Percentiles rank a stretch among this genome's conserved stretches.
phyloP scores from a whole-genome alignment of 1,284 basidiomycete species.

The Blastosporella zonata region DNA sequence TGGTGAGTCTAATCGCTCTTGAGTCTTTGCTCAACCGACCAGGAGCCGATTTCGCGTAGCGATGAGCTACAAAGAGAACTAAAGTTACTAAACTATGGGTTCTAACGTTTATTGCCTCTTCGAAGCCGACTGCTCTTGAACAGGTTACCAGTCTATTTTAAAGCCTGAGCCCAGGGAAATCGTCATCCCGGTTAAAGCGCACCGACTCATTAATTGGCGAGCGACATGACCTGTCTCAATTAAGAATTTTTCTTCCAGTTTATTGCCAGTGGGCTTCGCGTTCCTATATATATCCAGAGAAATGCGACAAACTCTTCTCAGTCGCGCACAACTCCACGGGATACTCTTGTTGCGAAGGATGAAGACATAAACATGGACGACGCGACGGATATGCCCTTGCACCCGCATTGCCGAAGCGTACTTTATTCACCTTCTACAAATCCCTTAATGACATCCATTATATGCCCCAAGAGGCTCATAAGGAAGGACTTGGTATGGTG shows the following conservation, averaged over 20 bases:
- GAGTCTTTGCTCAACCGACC: too few species aligned
- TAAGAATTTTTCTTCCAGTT: constrained; percentile 15
- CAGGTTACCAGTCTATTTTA: constrained; percentile 23
- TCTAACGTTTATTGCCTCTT: too few species aligned
- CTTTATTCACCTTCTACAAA: constrained; percentile 28
- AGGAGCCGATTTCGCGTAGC: constrained; percentile 8
- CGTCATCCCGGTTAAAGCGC: constrained; percentile 25
- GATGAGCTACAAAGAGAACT: constrained; percentile 20
- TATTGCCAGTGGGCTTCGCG: constrained; percentile 26
- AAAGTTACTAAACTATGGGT: constrained; percentile 11
- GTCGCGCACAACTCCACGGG: background rate
- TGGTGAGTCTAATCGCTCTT: too few species aligned
- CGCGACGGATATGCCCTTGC: constrained; percentile 10
- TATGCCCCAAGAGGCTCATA: constrained; percentile 46
- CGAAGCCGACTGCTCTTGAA: too few species aligned
- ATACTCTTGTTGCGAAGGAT: background rate
- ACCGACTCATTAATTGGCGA: constrained; percentile 19
- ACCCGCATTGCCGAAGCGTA: background rate
- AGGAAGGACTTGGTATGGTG: constrained; percentile 53
- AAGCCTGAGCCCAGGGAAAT: constrained; percentile 43
- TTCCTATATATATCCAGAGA: constrained; percentile 20
- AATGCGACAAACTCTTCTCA: constrained; percentile 6
- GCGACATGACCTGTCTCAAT: constrained; percentile 6
- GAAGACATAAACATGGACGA: constrained; percentile 17
- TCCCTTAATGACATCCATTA: constrained; percentile 44